Conservation (phyloP, 2,329 filamentous ascomycete genomes). For the Diaporthe humulicola region DNA sequence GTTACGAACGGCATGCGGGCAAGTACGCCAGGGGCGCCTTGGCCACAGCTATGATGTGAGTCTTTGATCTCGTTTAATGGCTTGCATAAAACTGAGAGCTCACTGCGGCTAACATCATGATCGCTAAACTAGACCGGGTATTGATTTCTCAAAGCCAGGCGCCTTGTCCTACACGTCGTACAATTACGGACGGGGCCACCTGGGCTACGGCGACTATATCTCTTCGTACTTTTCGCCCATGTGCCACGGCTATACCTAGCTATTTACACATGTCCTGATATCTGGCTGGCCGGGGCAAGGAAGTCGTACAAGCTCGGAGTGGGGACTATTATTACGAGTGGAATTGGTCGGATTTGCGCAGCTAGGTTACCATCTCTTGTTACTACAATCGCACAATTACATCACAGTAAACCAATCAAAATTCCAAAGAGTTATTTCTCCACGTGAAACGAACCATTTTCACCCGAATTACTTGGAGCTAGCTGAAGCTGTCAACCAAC, state of each 20-base stretch:
- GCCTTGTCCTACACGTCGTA: slow-evolving; percentile 35
- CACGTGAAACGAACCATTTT: not conserved
- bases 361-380: not conserved
- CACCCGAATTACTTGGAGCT: not conserved
- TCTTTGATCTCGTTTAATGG: not conserved
- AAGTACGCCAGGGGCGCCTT: slow-evolving; percentile 33
- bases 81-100: too few species aligned
- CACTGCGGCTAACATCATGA: not conserved
- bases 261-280: not conserved
- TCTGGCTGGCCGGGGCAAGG: not conserved
- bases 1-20: slow-evolving; percentile 28
- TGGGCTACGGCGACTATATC: slow-evolving; percentile 36
- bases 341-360: not conserved
- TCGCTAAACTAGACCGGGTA: not conserved
- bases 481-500: not conserved
- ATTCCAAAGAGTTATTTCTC: not conserved
- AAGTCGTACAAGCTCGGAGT: not conserved
- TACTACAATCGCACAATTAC: not conserved
- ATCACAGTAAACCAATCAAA: not conserved
- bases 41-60: slow-evolving; percentile 22
- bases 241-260: not conserved
- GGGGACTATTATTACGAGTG: not conserved
- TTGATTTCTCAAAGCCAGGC: slow-evolving; percentile 34
- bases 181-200: slow-evolving; percentile 30
- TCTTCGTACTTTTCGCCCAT: slow-evolving; percentile 37